Conservation (phyloP, 129 eudicot genomes). For the Pittosporum tobira region DNA sequence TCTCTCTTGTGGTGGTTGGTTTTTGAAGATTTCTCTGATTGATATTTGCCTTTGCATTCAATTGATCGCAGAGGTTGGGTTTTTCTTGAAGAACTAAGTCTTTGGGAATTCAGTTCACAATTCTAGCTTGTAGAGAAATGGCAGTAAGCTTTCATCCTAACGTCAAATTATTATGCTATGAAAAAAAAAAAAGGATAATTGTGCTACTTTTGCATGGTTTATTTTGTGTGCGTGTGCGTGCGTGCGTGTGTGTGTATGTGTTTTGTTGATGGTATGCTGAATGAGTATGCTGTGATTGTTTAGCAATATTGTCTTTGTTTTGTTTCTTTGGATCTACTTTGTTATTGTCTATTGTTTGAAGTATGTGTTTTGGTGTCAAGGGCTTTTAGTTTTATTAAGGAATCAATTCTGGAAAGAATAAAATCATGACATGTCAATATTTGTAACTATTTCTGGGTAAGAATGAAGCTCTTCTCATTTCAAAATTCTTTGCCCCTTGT, state of each 20-base stretch:
- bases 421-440: not conserved
- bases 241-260: no score
- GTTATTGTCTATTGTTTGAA: not conserved
- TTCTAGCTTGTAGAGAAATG: slow-evolving; percentile 24
- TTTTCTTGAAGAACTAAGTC: not conserved
- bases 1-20: not conserved
- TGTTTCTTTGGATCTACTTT: not conserved
- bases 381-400: not conserved
- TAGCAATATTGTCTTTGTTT: no score
- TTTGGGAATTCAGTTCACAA: not conserved
- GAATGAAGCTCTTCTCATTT: not conserved
- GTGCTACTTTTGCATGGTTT: not conserved
- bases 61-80: not conserved
- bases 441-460: no score
- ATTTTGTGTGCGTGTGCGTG: no score
- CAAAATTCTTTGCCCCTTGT: no score
- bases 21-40: not conserved
- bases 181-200: not conserved
- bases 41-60: not conserved
- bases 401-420: not conserved
- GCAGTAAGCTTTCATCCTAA: slow-evolving; percentile 31
- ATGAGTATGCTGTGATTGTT: no score
- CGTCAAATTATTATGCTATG: not conserved
- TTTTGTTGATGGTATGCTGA: no score
- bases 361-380: not conserved